These are phyloP conservation scores for Kodamaea nitidulidarum DNA, from an alignment of 805 yeast genomes.

Conservation along the genomic window DNA sequence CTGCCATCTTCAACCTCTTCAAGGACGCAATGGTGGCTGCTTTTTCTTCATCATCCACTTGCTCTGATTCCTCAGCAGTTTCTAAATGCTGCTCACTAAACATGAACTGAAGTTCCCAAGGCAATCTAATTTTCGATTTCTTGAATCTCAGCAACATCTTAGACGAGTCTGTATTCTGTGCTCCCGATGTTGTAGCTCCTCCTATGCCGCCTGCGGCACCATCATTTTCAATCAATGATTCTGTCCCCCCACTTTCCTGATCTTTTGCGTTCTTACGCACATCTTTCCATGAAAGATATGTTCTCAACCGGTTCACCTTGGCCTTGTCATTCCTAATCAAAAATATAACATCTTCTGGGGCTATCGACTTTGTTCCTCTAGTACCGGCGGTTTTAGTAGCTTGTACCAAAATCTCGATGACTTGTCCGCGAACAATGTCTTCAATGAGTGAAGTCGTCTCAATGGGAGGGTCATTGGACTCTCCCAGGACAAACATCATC, in stretches of 20 bases:
- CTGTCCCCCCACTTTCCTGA: slow-evolving; percentile 50
- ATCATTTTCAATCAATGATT: slow-evolving; percentile 48
- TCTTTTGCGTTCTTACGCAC: slow-evolving; percentile 76
- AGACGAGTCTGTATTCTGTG: slow-evolving; percentile 32
- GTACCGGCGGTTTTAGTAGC: slow-evolving; percentile 72
- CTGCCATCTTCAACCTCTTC: slow-evolving; percentile 85
- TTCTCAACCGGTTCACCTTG: slow-evolving; percentile 84
- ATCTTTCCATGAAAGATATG: slow-evolving; percentile 95
- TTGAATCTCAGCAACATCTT: slow-evolving; percentile 50
- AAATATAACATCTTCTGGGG: slow-evolving; percentile 92
- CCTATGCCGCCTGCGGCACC: slow-evolving; percentile 42
- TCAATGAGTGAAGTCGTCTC: slow-evolving; percentile 91
- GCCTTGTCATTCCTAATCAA: slow-evolving; percentile 90
- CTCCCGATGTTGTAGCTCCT: slow-evolving; percentile 33
- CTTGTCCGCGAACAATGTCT: slow-evolving; percentile 93
- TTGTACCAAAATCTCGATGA: slow-evolving; percentile 75
- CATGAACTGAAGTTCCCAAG: slow-evolving; percentile 96
- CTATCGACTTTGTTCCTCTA: slow-evolving; percentile 78
- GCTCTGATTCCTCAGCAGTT: slow-evolving; percentile 53
- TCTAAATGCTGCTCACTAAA: slow-evolving; percentile 85
- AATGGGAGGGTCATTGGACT: slow-evolving; percentile 88
- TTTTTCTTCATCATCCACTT: slow-evolving; percentile 81
- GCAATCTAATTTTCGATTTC: slow-evolving; percentile 76
- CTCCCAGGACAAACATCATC: slow-evolving; percentile 99
- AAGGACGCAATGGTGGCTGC: slow-evolving; percentile 87